Evolutionary conservation across 257 asterid species (phyloP).

Genomic region (Jacaranda copaia): DNA sequence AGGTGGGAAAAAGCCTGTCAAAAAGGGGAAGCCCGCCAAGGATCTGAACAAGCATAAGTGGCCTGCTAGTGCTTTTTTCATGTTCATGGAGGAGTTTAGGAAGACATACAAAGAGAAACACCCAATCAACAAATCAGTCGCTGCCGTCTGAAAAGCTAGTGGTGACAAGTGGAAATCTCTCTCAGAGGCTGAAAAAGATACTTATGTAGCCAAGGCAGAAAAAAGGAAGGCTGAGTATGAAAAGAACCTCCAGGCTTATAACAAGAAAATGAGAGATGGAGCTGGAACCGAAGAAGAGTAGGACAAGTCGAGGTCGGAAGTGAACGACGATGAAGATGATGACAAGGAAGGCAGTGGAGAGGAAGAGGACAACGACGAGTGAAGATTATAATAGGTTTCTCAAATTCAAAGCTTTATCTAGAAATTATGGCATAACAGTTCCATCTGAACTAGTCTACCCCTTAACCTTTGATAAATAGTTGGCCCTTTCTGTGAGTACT

Average conservation of each 20-base stretch:
- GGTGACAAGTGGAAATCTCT: slow-evolving; percentile 87
- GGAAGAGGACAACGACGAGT: slow-evolving; percentile 53
- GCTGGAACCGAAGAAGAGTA: slow-evolving; percentile 51
- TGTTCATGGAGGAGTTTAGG: slow-evolving; percentile 95
- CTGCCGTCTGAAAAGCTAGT: slow-evolving; percentile 88
- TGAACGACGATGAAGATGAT: slow-evolving; percentile 58
- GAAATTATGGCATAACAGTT: slow-evolving; percentile 34
- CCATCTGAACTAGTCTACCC: slow-evolving; percentile 37
- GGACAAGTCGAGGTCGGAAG: slow-evolving; percentile 61
- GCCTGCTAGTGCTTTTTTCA: slow-evolving; percentile 94
- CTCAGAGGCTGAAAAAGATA: slow-evolving; percentile 81
- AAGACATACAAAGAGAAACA: slow-evolving; percentile 76
- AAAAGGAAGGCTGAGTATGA: slow-evolving; percentile 81
- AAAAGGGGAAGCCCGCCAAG: slow-evolving; percentile 77
- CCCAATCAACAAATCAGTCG: slow-evolving; percentile 84
- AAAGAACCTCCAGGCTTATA: slow-evolving; percentile 73
- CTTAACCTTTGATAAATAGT: slow-evolving; percentile 34
- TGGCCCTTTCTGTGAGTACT: not conserved
- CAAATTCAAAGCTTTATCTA: not conserved
- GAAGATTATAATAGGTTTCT: slow-evolving; percentile 4
- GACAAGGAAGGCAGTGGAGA: slow-evolving; percentile 55
- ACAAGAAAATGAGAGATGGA: slow-evolving; percentile 52
- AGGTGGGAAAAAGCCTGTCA: slow-evolving; percentile 53
- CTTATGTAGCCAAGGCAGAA: slow-evolving; percentile 72
- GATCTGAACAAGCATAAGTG: slow-evolving; percentile 96